Base-by-base conservation (phyloP, 371 early-diverging fungal species). In the Circinella minor region DNA sequence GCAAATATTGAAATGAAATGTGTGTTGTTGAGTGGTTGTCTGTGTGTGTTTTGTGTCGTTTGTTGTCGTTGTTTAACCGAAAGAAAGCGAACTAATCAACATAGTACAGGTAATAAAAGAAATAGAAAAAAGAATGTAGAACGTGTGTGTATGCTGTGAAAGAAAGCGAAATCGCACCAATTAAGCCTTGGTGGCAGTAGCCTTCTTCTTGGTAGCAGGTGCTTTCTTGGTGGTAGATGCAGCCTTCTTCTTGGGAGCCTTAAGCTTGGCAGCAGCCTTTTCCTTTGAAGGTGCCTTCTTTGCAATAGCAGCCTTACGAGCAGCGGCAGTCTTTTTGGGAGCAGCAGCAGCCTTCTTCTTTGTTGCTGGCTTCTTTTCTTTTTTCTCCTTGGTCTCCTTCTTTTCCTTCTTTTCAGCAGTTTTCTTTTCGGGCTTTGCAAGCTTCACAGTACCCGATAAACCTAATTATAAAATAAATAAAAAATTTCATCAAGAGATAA, bases 401-500 rank as follows among this genome's bases (percentile, higher is more conserved):
- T 69, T 69, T 37, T 69, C 69, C 57, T 69, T 69, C 68, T 77
- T 79, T 71, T 83, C 79, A 3, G 57, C 57, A 17, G 55, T 6
- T 55, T 69, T 65, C 81, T 87, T 78, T 71, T 86, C 85, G 70
- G 83, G 76, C 84, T 90, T 91, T 70, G 79, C 86, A 63, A 94
- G 79, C 81, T 92, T 93, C 72, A 92, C 83, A 51, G 91, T 87
- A 64, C 92, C 91, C 63, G 86, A 87, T 65, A 85, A 81, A 71
- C 86, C 86, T 81, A 55, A 14, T 13, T 4, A 39, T 27, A 27
- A 54, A 20, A 27, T 3, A 2, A 17, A 46, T 64, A 47, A 27
- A 3, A 64, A 64, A 36, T 1, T 27, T 27, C 62, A 61, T 17
- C 64, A 49, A 8, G 13, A 38, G 4, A 39, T 39, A 13, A 8